Conservation (phyloP, 73 alveolate species). For the Paramecium tetraurelia region DNA sequence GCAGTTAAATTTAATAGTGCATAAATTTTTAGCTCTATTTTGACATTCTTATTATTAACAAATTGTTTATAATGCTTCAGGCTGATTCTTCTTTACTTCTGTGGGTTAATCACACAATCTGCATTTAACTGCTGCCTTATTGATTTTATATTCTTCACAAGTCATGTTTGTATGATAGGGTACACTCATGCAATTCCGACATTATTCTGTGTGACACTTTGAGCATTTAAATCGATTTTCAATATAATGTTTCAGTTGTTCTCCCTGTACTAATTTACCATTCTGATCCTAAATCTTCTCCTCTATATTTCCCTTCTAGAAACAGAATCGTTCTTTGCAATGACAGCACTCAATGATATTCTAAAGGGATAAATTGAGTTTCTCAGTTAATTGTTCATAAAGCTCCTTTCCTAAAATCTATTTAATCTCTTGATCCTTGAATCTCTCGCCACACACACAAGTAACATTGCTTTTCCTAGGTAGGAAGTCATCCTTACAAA, state of each 20-base stretch:
- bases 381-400: not conserved
- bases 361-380: not conserved
- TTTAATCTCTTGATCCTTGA: not conserved
- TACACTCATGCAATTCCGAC: not conserved
- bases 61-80: slow-evolving; percentile 41
- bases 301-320: not conserved
- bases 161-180: slow-evolving; percentile 32
- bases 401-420: not conserved
- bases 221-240: slow-evolving; percentile 33
- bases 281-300: not conserved
- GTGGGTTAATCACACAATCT: slow-evolving; percentile 48
- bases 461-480: not conserved
- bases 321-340: not conserved
- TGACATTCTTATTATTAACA: slow-evolving; percentile 35
- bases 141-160: not conserved
- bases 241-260: not conserved
- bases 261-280: not conserved
- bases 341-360: not conserved
- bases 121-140: not conserved
- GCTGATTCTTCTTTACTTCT: not conserved
- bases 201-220: slow-evolving; percentile 39
- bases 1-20: slow-evolving; percentile 37
- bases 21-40: not conserved
- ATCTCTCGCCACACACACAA: slow-evolving; percentile 16
- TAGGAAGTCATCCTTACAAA: not conserved